Evolutionary conservation across 2,329 filamentous ascomycete genomes (phyloP), one percentile per base, ranked within the genome.

Genomic region (Penicillium sp.): DNA sequence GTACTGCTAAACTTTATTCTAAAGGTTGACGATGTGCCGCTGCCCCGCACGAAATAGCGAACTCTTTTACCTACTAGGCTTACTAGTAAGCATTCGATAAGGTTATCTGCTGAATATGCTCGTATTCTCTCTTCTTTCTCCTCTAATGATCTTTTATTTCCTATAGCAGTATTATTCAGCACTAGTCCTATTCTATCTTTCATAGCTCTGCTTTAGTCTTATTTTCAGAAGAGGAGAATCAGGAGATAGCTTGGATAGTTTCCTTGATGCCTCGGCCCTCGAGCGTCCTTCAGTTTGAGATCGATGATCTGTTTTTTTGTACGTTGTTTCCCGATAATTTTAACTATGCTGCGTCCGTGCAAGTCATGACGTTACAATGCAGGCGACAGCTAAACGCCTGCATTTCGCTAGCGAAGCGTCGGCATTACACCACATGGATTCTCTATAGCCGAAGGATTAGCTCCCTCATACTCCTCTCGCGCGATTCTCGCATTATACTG

Each of bases 1-100:
- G 42, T 59, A 44, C 58, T 49, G n/a, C 51, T 40, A 35, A 54
- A 59, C 15, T 59, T 40, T 49, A 54, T 59, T 19, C 28, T 59
- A 12, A 49, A 55, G 22, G 58, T 47, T 47, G 15, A 24, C 42
- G 42, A 47, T 47, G n/a, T 47, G 19, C 42, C 24, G 42, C 42
- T 38, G 15, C 37, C 13, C 37, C 37, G 37, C 15, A 15, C 37
- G 4, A 38, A 38, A 38, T 15, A 15, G 15, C 37, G 37, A 38
- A 38, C 37, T 15, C 37, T 38, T 38, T 38, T n/a, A n/a, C n/a
- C n/a, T n/a, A n/a, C 15, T 38, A 15, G 3, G 37, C 15, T 38
- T 15, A 17, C 37, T 38, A n/a, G 13, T 6, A 38, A n/a, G 13
- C 5, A 38, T 38, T 38, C 37, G 15, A 38, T n/a, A n/a, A n/a